Evolutionary conservation across 768 basidiomycete species (phyloP), one percentile per base, ranked within the genome.

Genomic region (Serendipita sp.): DNA sequence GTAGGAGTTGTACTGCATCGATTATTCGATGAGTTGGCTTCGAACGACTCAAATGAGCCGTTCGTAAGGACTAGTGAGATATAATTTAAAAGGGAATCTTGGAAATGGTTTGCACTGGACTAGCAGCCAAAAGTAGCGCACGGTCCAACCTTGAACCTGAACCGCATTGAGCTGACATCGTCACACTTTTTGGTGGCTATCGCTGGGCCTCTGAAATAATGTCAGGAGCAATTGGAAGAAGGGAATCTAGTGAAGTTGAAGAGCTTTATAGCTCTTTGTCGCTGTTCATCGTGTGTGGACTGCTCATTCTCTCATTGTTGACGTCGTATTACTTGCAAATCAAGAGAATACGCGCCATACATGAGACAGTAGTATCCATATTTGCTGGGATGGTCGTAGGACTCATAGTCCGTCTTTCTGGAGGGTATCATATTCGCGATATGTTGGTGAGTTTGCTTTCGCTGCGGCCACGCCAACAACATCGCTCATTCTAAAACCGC

Each of bases 311-410:
- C 68, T 96, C 95, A 5, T 82, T 99, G 65, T 91, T 87, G 83
- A 96, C 92, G 23, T 93, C 91, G 32, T 99, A 99, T 77, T 98
- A 97, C 72, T 84, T 99, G 3, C 94, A 98, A 79, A 91, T 97
- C 71, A 92, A 94, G 73, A 82, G 88, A 60, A 99, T 99, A 76
- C 84, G 93, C 65, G 88, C 91, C 16, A 83, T 99, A 11, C 93
- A 99, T 70, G 96, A 99, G 76, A 99, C 96, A 0, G 79, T 97
- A 35, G 89, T 99, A 18, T 89, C 94, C 23, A 92, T 98, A 68
- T 84, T 93, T 72, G 92, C 93, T 4, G 93, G 96, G 46, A 97
- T 96, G 91, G 81, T 88, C 35, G 96, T 99, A 47, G 96, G 96
- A 0, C 76, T 96, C 67, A 81, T 96, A 62, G 85, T 98, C 45